Evolutionary conservation across 2,329 filamentous ascomycete species (phyloP).

Genomic region (Hirsutella rhossiliensis): DNA sequence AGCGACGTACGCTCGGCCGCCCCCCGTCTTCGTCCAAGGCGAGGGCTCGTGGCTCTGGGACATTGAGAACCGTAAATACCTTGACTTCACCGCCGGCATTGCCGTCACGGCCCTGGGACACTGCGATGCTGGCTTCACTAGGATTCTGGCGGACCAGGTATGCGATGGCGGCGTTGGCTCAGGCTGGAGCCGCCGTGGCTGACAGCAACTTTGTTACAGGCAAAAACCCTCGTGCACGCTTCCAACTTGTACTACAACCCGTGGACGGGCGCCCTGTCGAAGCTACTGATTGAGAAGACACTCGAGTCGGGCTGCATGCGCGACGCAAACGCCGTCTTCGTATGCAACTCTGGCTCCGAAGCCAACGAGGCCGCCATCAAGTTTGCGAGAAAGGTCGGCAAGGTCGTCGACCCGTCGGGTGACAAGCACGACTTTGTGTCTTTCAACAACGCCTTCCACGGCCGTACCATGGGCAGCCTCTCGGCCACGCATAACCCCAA

Average conservation of each 20-base stretch:
- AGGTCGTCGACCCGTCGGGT: conserved; percentile 57
- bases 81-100: conserved; percentile 93
- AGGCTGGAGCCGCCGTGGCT: not conserved
- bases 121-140: conserved; percentile 66
- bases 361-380: conserved; percentile 98
- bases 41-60: conserved; percentile 85
- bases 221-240: conserved; percentile 72
- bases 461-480: conserved; percentile 86
- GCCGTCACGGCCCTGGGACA: conserved; percentile 91
- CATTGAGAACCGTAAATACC: conserved; percentile 74
- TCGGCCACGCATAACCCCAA: conserved; percentile 98
- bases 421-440: conserved; percentile 77
- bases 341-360: conserved; percentile 94
- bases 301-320: conserved; percentile 70
- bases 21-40: conserved; percentile 81
- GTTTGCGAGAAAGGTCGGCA: conserved; percentile 86
- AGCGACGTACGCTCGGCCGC: conserved; percentile 82
- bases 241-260: conserved; percentile 97
- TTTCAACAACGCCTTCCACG: conserved; percentile 88
- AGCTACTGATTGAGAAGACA: conserved; percentile 74
- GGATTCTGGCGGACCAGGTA: conserved; percentile 69
- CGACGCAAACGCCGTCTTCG: conserved; percentile 67
- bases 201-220: conserved; percentile 21
- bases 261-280: conserved; percentile 83
- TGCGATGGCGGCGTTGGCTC: conserved; percentile 3